Conservation (phyloP, 805 yeast species). For the Ogataea sp. region DNA sequence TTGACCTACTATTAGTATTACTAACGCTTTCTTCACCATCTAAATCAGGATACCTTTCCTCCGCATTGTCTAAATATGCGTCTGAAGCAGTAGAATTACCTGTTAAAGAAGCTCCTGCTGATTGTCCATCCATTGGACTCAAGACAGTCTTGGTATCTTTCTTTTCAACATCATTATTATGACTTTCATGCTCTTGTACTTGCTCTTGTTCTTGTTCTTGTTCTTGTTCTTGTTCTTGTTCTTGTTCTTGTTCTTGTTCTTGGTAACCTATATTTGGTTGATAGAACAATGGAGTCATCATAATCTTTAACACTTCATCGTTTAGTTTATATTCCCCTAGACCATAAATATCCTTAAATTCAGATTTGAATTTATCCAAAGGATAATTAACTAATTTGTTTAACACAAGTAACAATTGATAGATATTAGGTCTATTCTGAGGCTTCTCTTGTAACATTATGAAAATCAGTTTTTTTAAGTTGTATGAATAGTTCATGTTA, state of each 20-base stretch:
- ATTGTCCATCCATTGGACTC: no score
- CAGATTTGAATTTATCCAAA: constrained; percentile 3
- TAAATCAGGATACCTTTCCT: constrained; percentile 36
- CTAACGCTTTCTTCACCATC: constrained; percentile 18
- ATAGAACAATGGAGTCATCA: constrained; percentile 18
- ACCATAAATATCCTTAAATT: constrained; percentile 31
- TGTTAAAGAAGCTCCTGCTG: no score
- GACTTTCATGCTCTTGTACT: not conserved
- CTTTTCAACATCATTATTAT: not conserved
- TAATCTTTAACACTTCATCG: constrained; percentile 17
- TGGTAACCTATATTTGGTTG: constrained; percentile 8
- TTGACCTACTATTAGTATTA: constrained; percentile 23
- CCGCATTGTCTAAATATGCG: constrained; percentile 32
- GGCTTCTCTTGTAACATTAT: constrained; percentile 83
- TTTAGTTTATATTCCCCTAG: constrained; percentile 22
- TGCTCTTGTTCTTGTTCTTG: not conserved
- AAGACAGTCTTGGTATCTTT: not conserved
- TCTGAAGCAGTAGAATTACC: not conserved
- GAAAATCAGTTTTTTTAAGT: constrained; percentile 65
- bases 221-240: not conserved
- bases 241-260: constrained; percentile 1
- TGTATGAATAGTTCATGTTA: constrained; percentile 62
- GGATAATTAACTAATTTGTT: constrained; percentile 35
- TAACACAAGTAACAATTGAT: constrained; percentile 57
- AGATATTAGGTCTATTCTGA: constrained; percentile 73